Percentiles rank a stretch among this genome's conserved stretches.
Conservation (phyloP, 108 stramenopile genomes). For the Fragilariopsis cylindrus region DNA sequence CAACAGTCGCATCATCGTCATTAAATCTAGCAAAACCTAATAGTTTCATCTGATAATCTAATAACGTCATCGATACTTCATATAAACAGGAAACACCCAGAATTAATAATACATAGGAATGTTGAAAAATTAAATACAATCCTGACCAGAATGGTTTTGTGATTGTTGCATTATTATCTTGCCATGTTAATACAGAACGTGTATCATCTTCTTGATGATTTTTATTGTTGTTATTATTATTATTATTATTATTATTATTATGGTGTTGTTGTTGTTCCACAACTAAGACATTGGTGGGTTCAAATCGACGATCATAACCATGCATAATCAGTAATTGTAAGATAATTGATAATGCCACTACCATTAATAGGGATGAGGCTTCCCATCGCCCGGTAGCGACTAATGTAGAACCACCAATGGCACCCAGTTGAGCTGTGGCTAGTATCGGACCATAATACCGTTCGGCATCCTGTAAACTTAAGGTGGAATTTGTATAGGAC, state of each 20-base stretch:
- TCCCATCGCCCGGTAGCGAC: conserved; percentile 46
- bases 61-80: conserved; percentile 92
- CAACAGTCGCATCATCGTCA: neutral
- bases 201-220: conserved; percentile 29
- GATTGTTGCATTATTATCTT: conserved; percentile 36
- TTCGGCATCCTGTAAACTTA: conserved; percentile 88
- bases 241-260: neutral
- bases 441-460: conserved; percentile 92
- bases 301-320: conserved; percentile 39
- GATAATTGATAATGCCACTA: conserved; percentile 46
- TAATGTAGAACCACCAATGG: conserved; percentile 84
- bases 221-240: neutral
- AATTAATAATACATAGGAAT: conserved; percentile 90
- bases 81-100: conserved; percentile 93
- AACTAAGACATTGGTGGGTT: conserved; percentile 25
- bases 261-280: conserved; percentile 11
- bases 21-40: conserved; percentile 77
- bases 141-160: conserved; percentile 62
- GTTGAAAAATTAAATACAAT: conserved; percentile 72
- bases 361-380: conserved; percentile 31
- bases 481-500: conserved; percentile 92
- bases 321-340: conserved; percentile 49
- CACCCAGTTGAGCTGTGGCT: conserved; percentile 92
- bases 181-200: conserved; percentile 30
- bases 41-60: conserved; percentile 97